Percentiles rank a stretch among this genome's conserved stretches.
Conservation (phyloP, 1,139 yeast genomes). For the Suhomyces wounanorum region DNA sequence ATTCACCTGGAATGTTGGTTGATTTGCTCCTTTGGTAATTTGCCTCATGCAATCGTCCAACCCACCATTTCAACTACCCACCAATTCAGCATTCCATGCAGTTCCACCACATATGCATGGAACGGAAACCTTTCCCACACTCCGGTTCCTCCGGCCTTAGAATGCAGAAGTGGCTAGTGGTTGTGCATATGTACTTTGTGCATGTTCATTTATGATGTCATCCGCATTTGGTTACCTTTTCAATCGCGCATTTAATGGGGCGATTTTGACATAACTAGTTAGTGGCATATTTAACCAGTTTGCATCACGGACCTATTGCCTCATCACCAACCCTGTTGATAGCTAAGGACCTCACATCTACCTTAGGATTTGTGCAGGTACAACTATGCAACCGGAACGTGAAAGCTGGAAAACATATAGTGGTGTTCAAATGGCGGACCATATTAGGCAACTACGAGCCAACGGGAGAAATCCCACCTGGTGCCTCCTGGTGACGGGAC, state of each 20-base stretch:
- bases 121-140: background rate
- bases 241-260: background rate
- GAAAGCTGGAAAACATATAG: too few species aligned
- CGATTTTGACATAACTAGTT: background rate
- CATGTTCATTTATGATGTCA: background rate
- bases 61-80: too few species aligned
- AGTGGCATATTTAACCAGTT: background rate
- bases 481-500: slow-evolving; percentile 22
- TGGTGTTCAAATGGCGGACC: background rate
- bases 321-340: background rate
- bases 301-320: background rate
- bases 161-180: background rate
- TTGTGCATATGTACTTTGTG: background rate
- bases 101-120: background rate
- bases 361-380: too few species aligned
- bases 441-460: slow-evolving; percentile 8
- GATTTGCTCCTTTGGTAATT: too few species aligned
- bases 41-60: too few species aligned
- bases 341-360: background rate
- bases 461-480: slow-evolving; percentile 22
- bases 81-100: background rate
- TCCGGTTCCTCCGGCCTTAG: background rate
- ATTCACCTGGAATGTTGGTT: too few species aligned
- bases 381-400: too few species aligned
- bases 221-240: background rate